Evolutionary conservation across 192 early-diverging fungal genomes (phyloP).

Genomic region (Backusella morwellensis): DNA sequence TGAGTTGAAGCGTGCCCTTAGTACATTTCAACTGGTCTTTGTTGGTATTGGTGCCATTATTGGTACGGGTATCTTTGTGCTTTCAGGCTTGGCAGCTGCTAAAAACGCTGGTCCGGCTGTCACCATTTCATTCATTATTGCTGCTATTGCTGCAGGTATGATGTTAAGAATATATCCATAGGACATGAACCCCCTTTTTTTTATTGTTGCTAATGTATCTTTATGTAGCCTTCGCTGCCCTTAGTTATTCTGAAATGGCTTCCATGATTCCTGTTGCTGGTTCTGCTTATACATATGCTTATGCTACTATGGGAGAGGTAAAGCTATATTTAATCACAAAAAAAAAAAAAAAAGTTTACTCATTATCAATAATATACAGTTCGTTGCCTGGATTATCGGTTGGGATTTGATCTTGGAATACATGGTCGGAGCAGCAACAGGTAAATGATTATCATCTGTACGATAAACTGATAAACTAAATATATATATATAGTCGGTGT

Average conservation of each 20-base stretch:
- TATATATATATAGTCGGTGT: conserved; percentile 51
- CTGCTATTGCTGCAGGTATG: conserved; percentile 63
- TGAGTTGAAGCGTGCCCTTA: conserved; percentile 20
- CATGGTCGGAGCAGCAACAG: conserved; percentile 78
- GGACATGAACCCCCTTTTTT: neutral
- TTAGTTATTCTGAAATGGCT: conserved; percentile 87
- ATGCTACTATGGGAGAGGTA: conserved; percentile 82
- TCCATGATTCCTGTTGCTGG: conserved; percentile 86
- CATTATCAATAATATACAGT: neutral
- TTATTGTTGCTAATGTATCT: neutral
- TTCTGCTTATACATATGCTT: conserved; percentile 84
- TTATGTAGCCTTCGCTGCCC: conserved; percentile 54
- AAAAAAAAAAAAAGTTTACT: neutral
- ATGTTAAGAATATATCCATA: neutral
- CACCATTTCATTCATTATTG: conserved; percentile 78
- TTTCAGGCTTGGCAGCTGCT: conserved; percentile 67
- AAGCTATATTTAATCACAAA: neutral
- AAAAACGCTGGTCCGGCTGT: conserved; percentile 82
- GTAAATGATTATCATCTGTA: conserved; percentile 6
- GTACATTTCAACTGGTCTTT: conserved; percentile 19
- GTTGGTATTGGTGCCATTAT: conserved; percentile 36
- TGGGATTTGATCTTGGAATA: conserved; percentile 93
- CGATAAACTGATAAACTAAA: neutral
- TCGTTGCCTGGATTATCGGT: conserved; percentile 87
- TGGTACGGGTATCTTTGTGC: conserved; percentile 39